A percentile compares a stretch with the other conserved stretches of the same genome.
Conservation (phyloP, 441 rosid genomes). For the Corymbia calophylla region DNA sequence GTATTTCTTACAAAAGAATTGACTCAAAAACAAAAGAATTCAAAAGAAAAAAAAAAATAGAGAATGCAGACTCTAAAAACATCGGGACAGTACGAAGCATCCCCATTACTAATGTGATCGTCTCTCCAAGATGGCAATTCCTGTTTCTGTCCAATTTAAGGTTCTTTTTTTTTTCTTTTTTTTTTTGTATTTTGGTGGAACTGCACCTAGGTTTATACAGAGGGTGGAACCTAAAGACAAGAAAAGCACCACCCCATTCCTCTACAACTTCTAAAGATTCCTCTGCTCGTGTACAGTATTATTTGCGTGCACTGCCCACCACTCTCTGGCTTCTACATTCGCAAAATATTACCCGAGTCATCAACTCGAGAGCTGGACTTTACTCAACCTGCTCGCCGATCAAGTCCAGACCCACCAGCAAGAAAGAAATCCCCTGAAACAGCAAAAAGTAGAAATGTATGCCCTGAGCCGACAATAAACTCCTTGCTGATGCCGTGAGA, state of each 20-base stretch:
- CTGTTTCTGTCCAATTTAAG: background rate
- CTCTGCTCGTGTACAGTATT: background rate
- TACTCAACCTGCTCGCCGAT: constrained; percentile 87
- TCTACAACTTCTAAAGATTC: background rate
- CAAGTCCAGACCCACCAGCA: constrained; percentile 85
- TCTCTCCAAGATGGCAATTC: constrained; percentile 8
- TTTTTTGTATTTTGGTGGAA: background rate
- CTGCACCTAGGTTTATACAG: background rate
- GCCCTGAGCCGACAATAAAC: constrained; percentile 88
- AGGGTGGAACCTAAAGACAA: background rate
- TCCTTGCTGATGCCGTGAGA: constrained; percentile 73
- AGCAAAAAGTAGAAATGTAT: constrained; percentile 94
- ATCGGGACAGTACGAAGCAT: constrained; percentile 15
- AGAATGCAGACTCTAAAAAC: constrained; percentile 9
- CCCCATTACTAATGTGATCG: constrained; percentile 11
- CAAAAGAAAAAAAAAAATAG: constrained; percentile 8
- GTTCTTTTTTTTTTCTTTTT: background rate
- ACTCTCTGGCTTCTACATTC: constrained; percentile 5
- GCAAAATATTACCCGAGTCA: background rate
- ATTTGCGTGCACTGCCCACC: background rate
- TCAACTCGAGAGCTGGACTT: constrained; percentile 11
- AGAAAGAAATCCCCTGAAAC: constrained; percentile 89
- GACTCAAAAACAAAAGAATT: constrained; percentile 33
- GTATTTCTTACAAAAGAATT: constrained; percentile 63
- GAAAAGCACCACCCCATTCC: background rate